These are phyloP conservation scores for Podila horticola DNA, from an alignment of 192 early-diverging fungal species.

Conservation along the genomic window DNA sequence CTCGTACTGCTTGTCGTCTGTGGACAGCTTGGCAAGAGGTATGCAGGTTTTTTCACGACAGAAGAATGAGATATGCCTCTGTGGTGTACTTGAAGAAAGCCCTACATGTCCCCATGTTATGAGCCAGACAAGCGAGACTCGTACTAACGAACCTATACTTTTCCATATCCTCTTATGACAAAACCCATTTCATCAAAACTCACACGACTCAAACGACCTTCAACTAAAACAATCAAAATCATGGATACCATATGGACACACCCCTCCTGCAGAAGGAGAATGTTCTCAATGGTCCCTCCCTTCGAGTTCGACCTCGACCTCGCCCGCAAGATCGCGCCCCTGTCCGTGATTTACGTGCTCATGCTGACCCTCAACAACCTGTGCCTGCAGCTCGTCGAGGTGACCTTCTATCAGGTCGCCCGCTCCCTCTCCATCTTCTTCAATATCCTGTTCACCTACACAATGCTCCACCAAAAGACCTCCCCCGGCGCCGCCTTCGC, in stretches of 20 bases:
- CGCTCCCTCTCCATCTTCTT: constrained; percentile 74
- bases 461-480: constrained; percentile 65
- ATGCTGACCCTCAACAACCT: constrained; percentile 76
- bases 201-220: not conserved
- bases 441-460: constrained; percentile 74
- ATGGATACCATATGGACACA: not conserved
- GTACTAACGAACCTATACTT: not conserved
- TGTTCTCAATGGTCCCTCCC: constrained; percentile 69
- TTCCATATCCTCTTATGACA: no score
- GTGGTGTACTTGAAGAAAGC: not conserved
- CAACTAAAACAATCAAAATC: constrained; percentile 7
- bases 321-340: constrained; percentile 62
- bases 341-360: constrained; percentile 72
- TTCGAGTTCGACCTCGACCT: constrained; percentile 67
- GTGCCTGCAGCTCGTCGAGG: constrained; percentile 72
- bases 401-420: constrained; percentile 77
- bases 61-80: not conserved
- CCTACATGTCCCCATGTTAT: not conserved
- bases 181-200: no score
- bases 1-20: constrained; percentile 62
- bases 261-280: constrained; percentile 36
- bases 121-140: not conserved
- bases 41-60: not conserved
- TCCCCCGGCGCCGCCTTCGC: constrained; percentile 62
- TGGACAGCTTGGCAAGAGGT: constrained; percentile 66